Evolutionary conservation across 495 filamentous ascomycete species (phyloP).

Genomic region (Neurospora tetrasperma): DNA sequence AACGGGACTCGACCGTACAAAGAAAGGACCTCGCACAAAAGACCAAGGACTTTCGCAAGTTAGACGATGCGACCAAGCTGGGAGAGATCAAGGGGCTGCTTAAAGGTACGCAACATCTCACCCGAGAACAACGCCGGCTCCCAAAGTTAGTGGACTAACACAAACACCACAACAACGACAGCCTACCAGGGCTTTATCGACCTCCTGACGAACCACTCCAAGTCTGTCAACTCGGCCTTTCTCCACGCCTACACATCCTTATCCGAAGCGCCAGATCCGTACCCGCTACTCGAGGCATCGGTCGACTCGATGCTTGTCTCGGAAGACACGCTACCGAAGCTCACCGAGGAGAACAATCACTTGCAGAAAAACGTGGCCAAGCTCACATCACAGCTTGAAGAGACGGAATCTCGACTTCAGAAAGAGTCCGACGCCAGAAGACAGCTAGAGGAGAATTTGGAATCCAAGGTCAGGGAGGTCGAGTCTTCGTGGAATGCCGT

Average conservation of each 20-base stretch:
- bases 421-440: slow-evolving; percentile 61
- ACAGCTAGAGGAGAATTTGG: slow-evolving; percentile 64
- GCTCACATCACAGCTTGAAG: slow-evolving; percentile 87
- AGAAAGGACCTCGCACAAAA: slow-evolving; percentile 96
- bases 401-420: slow-evolving; percentile 65
- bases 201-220: slow-evolving; percentile 85
- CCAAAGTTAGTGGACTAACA: slow-evolving; percentile 5
- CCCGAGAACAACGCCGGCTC: not conserved
- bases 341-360: slow-evolving; percentile 77
- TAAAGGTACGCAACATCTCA: slow-evolving; percentile 48
- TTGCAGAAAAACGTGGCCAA: slow-evolving; percentile 67
- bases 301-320: slow-evolving; percentile 85
- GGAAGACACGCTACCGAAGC: slow-evolving; percentile 80
- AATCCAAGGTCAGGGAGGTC: slow-evolving; percentile 70
- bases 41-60: slow-evolving; percentile 94
- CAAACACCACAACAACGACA: slow-evolving; percentile 18
- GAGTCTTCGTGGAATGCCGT: slow-evolving; percentile 87
- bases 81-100: slow-evolving; percentile 79
- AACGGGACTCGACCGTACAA: slow-evolving; percentile 85
- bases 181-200: slow-evolving; percentile 98
- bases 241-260: slow-evolving; percentile 84
- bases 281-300: slow-evolving; percentile 90
- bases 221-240: slow-evolving; percentile 83
- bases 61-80: slow-evolving; percentile 84
- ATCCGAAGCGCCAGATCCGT: slow-evolving; percentile 93